Base-by-base conservation (phyloP, 805 yeast genomes). In the Pichia paraexigua region DNA sequence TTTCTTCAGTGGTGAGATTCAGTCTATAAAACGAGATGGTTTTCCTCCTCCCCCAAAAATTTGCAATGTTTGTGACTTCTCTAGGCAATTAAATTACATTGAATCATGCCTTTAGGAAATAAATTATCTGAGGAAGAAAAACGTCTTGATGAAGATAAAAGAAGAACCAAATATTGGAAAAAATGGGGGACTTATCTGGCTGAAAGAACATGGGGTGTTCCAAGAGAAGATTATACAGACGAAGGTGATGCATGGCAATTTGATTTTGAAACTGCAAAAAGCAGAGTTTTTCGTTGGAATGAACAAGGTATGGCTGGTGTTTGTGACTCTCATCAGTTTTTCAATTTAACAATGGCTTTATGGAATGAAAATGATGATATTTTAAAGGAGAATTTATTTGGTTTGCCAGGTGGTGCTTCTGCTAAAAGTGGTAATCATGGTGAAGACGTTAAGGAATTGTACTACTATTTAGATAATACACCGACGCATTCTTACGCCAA, bases 241-340 rank as follows among this genome's bases (percentile, higher is more conserved):
- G 78, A 82, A 58, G 97, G 97, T 43, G 89, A 89, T 59, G 96
- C 96, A 4, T 90, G 97, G 97, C 75, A 80, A 40, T 90, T 90
- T 68, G 87, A 95, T 9, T 89, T 88, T 65, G 95, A 87, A 53
- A 89, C 87, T 54, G 85, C 95, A 2, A 75, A 81, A 53, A 79
- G 90, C 22, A 73, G 97, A 57, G 80, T 87, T 15, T 90, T 86
- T 65, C 75, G 97, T 43, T 90, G 97, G 97, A 96, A 96, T 42
- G 97, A 91, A 66, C 97, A 90, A 65, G 97, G 97, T 2, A 71
- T 90, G 58, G 95, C 92, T 12, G 97, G 97, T 47, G 84, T 87
- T 21, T 79, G 87, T 55, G 97, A 90, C 64, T 80, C 86, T 55
- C 89, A 85, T 62, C 96, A 87, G 63, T 67, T 79, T 58, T 71